Evolutionary conservation across 345 rosid genomes (phyloP).

Genomic region (Salix udensis): DNA sequence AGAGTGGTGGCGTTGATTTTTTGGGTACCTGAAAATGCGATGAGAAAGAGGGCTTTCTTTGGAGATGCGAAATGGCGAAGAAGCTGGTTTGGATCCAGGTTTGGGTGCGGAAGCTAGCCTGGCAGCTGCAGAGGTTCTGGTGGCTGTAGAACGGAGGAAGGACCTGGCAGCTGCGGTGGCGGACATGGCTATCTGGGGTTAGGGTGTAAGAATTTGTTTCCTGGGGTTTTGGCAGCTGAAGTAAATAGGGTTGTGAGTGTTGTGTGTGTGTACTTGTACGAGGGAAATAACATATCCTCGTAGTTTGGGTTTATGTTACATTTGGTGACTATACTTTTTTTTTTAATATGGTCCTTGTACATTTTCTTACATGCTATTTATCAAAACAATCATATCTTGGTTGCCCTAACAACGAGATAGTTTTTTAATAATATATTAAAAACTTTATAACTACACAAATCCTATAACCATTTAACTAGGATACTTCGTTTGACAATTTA

Average conservation of each 20-base stretch:
- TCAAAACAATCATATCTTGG: no score
- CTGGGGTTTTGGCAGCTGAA: not conserved
- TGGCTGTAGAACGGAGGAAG: constrained; percentile 52
- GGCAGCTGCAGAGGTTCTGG: constrained; percentile 18
- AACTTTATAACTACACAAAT: no score
- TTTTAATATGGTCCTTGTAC: not conserved
- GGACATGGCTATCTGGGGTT: constrained; percentile 40
- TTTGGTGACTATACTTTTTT: not conserved
- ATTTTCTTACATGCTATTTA: no score
- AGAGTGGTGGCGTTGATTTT: not conserved
- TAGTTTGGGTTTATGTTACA: not conserved
- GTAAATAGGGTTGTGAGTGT: not conserved
- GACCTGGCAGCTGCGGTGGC: constrained; percentile 58
- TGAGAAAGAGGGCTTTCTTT: constrained; percentile 46
- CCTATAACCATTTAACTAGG: no score
- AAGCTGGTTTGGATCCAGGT: constrained; percentile 24
- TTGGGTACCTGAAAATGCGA: constrained; percentile 58
- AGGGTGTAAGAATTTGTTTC: not conserved
- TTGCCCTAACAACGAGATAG: no score
- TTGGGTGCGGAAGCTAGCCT: constrained; percentile 37
- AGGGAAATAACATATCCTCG: not conserved
- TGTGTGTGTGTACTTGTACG: not conserved
- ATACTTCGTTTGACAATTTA: no score
- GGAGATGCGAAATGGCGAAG: constrained; percentile 42
- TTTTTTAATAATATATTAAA: no score